Conservation (phyloP, 2,329 filamentous ascomycete species). For the Sclerotinia sclerotiorum region DNA sequence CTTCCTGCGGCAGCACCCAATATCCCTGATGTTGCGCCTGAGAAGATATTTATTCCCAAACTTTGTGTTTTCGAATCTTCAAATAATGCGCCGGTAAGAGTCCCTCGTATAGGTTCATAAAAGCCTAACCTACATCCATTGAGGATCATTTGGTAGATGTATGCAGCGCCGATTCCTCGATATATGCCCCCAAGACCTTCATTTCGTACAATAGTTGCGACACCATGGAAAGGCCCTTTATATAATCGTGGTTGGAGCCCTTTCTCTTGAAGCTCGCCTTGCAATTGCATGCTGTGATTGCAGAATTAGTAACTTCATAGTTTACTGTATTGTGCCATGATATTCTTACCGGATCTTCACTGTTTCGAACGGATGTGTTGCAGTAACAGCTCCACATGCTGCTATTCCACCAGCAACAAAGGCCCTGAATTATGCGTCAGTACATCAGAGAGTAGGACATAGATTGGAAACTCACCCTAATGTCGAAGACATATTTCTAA, state of each 20-base stretch:
- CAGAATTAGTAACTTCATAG: conserved; percentile 24
- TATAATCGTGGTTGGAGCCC: conserved; percentile 85
- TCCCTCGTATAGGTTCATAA: conserved; percentile 88
- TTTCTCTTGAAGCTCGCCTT: conserved; percentile 90
- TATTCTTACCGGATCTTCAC: conserved; percentile 85
- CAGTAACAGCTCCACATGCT: conserved; percentile 94
- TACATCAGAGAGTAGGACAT: not conserved
- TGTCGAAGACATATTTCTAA: conserved; percentile 53
- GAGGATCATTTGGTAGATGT: conserved; percentile 92
- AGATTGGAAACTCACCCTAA: conserved; percentile 45
- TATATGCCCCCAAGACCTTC: conserved; percentile 85
- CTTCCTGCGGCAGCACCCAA: conserved; percentile 90
- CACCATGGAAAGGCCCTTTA: conserved; percentile 85
- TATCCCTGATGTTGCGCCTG: conserved; percentile 84
- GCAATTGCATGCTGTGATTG: conserved; percentile 75
- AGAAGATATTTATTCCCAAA: conserved; percentile 88
- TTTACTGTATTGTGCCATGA: conserved; percentile 6
- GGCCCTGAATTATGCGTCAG: conserved; percentile 50
- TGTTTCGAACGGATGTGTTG: conserved; percentile 97
- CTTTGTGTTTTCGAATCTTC: conserved; percentile 74
- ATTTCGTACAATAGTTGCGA: conserved; percentile 84
- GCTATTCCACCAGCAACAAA: conserved; percentile 97
- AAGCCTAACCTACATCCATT: conserved; percentile 97
- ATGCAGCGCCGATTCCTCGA: conserved; percentile 86
- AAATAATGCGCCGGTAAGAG: conserved; percentile 68